Conservation (phyloP, 2,329 filamentous ascomycete genomes). For the Aspergillus sp. region DNA sequence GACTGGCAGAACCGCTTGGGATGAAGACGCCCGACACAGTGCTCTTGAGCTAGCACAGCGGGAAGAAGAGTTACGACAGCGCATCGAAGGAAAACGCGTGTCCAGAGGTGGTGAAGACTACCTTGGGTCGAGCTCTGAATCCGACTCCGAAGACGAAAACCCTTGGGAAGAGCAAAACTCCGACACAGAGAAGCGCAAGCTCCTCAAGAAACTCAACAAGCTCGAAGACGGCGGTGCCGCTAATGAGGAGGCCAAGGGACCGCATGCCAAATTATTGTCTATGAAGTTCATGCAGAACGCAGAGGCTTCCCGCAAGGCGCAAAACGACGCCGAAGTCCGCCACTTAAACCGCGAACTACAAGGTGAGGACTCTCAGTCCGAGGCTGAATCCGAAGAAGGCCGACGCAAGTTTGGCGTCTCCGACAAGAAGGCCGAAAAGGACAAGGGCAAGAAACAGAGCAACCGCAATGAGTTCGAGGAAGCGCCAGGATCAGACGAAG, state of each 20-base stretch:
- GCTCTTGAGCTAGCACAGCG: constrained; percentile 77
- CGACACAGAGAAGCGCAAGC: constrained; percentile 36
- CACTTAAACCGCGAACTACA: constrained; percentile 70
- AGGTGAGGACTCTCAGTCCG: constrained; percentile 58
- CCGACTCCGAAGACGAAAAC: constrained; percentile 61
- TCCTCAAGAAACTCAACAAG: constrained; percentile 44
- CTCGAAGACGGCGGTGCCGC: constrained; percentile 51
- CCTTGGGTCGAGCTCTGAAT: constrained; percentile 50
- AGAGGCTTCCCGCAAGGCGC: constrained; percentile 72
- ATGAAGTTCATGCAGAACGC: constrained; percentile 96
- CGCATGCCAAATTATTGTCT: constrained; percentile 67
- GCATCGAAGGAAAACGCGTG: constrained; percentile 71
- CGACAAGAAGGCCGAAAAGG: constrained; percentile 28
- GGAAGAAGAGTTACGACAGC: constrained; percentile 76
- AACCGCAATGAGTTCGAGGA: constrained; percentile 63
- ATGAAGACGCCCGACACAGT: constrained; percentile 77
- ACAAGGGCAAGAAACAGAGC: constrained; percentile 26
- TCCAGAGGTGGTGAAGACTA: constrained; percentile 61
- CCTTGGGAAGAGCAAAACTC: constrained; percentile 58
- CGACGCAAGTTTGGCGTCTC: constrained; percentile 51
- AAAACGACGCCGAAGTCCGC: constrained; percentile 74
- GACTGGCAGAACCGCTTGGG: constrained; percentile 79
- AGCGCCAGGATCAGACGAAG: constrained; percentile 51
- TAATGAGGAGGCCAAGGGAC: constrained; percentile 38
- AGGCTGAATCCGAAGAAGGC: constrained; percentile 60